Evolutionary conservation across 441 rosid species (phyloP).

Genomic region (Adansonia rubrostipa): DNA sequence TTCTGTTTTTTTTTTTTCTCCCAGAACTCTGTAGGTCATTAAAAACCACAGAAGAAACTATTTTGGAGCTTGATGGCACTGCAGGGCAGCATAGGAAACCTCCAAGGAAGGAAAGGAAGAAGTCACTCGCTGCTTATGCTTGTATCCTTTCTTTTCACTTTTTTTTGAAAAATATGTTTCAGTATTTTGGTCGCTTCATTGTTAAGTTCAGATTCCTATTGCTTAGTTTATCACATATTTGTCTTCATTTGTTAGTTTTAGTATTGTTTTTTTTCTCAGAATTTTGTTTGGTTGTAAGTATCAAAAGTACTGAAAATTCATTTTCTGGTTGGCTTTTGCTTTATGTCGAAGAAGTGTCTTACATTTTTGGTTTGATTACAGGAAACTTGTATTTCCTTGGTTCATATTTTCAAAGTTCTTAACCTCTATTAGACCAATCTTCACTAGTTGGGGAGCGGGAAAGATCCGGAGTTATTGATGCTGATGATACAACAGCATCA

Average conservation of each 20-base stretch:
- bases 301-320: not conserved
- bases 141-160: constrained; percentile 46
- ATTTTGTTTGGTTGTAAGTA: too few species aligned
- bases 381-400: constrained; percentile 13
- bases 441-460: constrained; percentile 40
- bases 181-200: not conserved
- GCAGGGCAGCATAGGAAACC: constrained; percentile 46
- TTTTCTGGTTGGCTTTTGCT: constrained; percentile 9
- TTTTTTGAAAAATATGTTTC: not conserved
- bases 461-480: constrained; percentile 38
- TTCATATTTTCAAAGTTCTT: constrained; percentile 42
- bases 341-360: constrained; percentile 6
- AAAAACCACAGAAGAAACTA: constrained; percentile 38
- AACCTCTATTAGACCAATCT: constrained; percentile 47
- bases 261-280: not conserved
- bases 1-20: too few species aligned
- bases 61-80: constrained; percentile 40
- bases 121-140: constrained; percentile 40
- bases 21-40: constrained; percentile 23
- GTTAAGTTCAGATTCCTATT: constrained; percentile 5
- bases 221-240: not conserved
- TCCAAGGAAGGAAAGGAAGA: constrained; percentile 64
- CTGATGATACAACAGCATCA: constrained; percentile 33
- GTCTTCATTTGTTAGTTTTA: too few species aligned
- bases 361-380: constrained; percentile 13